Evolutionary conservation across 2,329 filamentous ascomycete species (phyloP), one percentile per base, ranked within the genome.

Genomic region (Neonectria magnoliae): DNA sequence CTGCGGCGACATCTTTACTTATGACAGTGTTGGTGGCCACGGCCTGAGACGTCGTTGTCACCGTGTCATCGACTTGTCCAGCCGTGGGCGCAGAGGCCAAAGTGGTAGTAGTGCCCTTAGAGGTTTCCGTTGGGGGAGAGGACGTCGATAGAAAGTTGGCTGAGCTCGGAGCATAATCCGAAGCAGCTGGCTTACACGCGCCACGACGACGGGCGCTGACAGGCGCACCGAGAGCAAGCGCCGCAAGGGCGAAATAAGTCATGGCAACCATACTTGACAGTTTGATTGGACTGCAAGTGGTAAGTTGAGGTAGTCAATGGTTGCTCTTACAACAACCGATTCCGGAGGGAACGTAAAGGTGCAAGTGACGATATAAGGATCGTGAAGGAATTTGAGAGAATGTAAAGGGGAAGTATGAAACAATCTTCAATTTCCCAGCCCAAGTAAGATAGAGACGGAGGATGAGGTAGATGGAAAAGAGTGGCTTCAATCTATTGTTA

Each of bases 181-280:
- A 50, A 22, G 27, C 33, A 36, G 29, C 36, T 2, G 56, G 42
- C 5, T 10, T 27, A 13, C 41, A 44, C 52, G 13, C 22, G 22
- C 45, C 5, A 42, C 29, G 55, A 29, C 45, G 60, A 51, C 56
- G 64, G 60, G 71, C 69, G 27, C 57, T 64, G 51, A 66, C 57
- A 13, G 61, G 62, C 36, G 54, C 52, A 25, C 57, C 60, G 29
- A 72, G 57, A 41, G 68, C 61, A 14, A 72, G 51, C n/a, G 66
- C 55, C 45, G 53, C 45, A 41, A 72, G 42, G 41, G 57, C 61
- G 33, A 70, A 18, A n/a, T 38, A 61, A 18, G 59, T 64, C n/a
- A 70, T 33, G 13, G 57, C 52, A 33, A 71, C 64, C 71, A 73
- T 73, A 62, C 11, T 65, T 33, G 36, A 9, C 16, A 44, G 4